Evolutionary conservation across 176 grass and related monocot species (phyloP).

Genomic region (Paspalum vaginatum): DNA sequence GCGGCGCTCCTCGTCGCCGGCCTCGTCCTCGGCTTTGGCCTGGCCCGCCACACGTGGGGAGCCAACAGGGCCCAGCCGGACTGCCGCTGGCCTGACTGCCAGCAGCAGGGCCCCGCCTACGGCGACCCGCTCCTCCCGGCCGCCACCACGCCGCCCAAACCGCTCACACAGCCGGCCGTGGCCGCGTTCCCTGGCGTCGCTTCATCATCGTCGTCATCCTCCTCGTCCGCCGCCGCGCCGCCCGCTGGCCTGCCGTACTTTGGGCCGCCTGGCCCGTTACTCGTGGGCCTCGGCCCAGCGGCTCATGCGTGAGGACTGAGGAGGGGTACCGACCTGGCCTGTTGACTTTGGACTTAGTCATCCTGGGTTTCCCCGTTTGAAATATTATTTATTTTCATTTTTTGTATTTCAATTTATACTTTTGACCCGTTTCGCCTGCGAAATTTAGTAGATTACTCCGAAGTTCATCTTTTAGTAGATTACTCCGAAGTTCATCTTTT

Average conservation of each 20-base stretch:
- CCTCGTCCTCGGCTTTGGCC: conserved; percentile 67
- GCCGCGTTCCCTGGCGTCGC: not conserved
- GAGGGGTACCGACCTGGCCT: not conserved
- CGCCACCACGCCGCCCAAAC: conserved; percentile 37
- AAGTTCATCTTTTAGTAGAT: no score
- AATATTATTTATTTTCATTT: not conserved
- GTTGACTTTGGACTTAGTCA: not conserved
- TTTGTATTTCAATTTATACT: not conserved
- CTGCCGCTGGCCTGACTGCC: conserved; percentile 63
- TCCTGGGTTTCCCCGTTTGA: not conserved
- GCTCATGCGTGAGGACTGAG: conserved; percentile 34
- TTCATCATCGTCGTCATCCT: not conserved
- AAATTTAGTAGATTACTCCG: no score
- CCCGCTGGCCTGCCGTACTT: conserved; percentile 32
- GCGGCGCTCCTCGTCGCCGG: conserved; percentile 54
- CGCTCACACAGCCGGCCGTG: conserved; percentile 39
- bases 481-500: not conserved
- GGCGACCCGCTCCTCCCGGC: conserved; percentile 68
- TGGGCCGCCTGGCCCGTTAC: conserved; percentile 45
- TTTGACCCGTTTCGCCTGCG: no score
- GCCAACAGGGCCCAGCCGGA: conserved; percentile 43
- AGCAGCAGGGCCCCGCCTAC: conserved; percentile 30
- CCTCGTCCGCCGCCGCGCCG: conserved; percentile 4
- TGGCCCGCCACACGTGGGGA: conserved; percentile 55
- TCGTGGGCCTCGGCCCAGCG: conserved; percentile 31